phyloP scores from a whole-genome alignment of 306 rosid genomes.

The peach (Prunus persica) region DNA sequence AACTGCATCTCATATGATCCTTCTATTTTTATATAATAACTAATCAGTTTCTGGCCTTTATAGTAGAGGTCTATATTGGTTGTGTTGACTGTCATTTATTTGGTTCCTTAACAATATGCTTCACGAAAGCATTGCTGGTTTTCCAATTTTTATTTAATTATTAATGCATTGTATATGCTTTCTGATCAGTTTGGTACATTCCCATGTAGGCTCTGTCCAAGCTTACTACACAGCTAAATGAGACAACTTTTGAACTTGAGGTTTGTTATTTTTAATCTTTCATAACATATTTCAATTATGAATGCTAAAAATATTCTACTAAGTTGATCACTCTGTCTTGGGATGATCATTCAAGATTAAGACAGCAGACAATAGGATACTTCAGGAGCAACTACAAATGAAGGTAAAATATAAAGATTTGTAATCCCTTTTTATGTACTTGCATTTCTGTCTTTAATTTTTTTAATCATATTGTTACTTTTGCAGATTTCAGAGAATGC shows the following conservation, averaged over 20 bases:
- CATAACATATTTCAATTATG: constrained; percentile 15
- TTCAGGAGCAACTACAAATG: constrained; percentile 75
- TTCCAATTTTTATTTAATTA: not conserved
- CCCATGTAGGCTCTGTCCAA: constrained; percentile 60
- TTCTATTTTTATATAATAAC: not conserved
- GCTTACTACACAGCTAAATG: constrained; percentile 66
- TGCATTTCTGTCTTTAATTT: constrained; percentile 8
- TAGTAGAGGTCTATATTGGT: not conserved
- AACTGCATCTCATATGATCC: not conserved
- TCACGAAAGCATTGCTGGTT: not conserved
- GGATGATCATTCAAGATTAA: constrained; percentile 57
- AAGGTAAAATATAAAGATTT: constrained; percentile 46
- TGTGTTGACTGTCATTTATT: not conserved
- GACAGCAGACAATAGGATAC: constrained; percentile 86
- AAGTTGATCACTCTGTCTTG: constrained; percentile 28
- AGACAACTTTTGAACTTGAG: constrained; percentile 82
- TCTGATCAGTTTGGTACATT: constrained; percentile 25
- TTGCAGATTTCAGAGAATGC: constrained; percentile 54
- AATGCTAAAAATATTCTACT: constrained; percentile 19
- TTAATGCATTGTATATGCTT: not conserved
- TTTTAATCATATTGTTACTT: constrained; percentile 4
- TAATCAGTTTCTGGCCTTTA: not conserved
- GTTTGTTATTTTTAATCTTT: constrained; percentile 44
- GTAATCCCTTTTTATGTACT: constrained; percentile 12
- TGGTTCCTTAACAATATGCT: not conserved